Percentiles rank a stretch among this genome's conserved stretches.
These are phyloP conservation scores for Tubosaeta brunneosetosa DNA, from an alignment of 768 basidiomycete genomes.

Conservation along the genomic window DNA sequence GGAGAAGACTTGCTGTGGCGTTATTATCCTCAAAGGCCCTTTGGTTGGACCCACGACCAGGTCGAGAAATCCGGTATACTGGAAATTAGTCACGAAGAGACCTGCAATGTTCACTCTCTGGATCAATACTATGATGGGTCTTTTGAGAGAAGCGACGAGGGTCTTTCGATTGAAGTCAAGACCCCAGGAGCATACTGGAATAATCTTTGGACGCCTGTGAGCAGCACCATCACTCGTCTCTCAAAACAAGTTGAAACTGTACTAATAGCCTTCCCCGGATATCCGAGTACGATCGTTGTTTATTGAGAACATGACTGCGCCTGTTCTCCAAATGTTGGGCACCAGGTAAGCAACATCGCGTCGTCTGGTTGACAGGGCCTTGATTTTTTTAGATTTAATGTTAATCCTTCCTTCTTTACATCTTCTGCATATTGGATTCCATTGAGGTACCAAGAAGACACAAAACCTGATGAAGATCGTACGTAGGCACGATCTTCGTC, in stretches of 20 bases:
- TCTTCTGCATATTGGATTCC: slow-evolving; percentile 66
- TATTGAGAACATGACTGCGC: slow-evolving; percentile 46
- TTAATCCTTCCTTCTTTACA: slow-evolving; percentile 65
- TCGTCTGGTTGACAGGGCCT: no score
- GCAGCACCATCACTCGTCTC: slow-evolving; percentile 7
- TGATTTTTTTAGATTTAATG: slow-evolving; percentile 38
- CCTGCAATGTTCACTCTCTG: slow-evolving; percentile 22
- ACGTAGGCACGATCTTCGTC: slow-evolving; percentile 32
- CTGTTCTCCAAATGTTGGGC: slow-evolving; percentile 53
- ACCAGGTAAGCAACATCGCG: slow-evolving; percentile 50
- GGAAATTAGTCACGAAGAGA: not conserved
- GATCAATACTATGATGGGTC: slow-evolving; percentile 18
- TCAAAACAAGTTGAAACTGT: not conserved
- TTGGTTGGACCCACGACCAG: slow-evolving; percentile 32
- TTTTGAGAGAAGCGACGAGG: slow-evolving; percentile 10
- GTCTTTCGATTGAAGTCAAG: slow-evolving; percentile 3
- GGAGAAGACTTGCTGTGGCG: slow-evolving; percentile 17
- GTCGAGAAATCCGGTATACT: slow-evolving; percentile 29
- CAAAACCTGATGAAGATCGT: slow-evolving; percentile 45
- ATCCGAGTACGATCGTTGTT: slow-evolving; percentile 48
- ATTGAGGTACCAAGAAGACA: slow-evolving; percentile 56
- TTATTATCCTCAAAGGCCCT: slow-evolving; percentile 29
- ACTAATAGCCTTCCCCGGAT: slow-evolving; percentile 27
- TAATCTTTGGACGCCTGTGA: slow-evolving; percentile 28
- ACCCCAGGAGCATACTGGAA: slow-evolving; percentile 32